Conservation (phyloP, 495 filamentous ascomycete genomes). For the Hypoxylon trugodes region DNA sequence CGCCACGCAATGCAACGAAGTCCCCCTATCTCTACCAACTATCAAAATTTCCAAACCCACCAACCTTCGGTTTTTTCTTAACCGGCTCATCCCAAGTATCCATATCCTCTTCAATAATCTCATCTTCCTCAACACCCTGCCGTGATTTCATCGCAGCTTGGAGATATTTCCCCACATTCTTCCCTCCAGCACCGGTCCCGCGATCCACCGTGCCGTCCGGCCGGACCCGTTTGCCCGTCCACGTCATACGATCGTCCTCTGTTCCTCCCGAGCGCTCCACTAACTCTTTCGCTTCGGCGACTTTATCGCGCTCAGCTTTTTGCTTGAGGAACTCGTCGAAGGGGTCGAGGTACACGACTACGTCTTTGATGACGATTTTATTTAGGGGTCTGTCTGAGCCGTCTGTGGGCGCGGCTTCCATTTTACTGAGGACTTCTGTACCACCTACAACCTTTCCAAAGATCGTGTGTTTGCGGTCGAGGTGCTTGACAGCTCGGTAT, state of each 20-base stretch:
- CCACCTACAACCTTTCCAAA: constrained; percentile 88
- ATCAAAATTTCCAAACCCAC: constrained; percentile 96
- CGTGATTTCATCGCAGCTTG: constrained; percentile 64
- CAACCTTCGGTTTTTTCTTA: constrained; percentile 81
- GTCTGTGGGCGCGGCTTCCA: constrained; percentile 78
- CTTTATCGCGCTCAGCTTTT: constrained; percentile 59
- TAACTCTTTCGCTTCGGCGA: constrained; percentile 61
- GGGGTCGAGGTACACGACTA: constrained; percentile 90
- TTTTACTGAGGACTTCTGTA: constrained; percentile 70
- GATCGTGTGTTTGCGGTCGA: constrained; percentile 96
- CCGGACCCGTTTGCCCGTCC: constrained; percentile 87
- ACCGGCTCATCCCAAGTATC: constrained; percentile 70
- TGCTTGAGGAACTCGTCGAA: constrained; percentile 90
- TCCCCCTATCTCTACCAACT: constrained; percentile 65
- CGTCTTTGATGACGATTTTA: constrained; percentile 80
- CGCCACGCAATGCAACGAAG: constrained; percentile 40
- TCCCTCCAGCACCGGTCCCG: constrained; percentile 57
- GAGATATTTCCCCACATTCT: constrained; percentile 82
- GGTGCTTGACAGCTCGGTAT: constrained; percentile 81
- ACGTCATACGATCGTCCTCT: constrained; percentile 86
- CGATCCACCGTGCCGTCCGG: constrained; percentile 62
- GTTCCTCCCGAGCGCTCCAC: constrained; percentile 61
- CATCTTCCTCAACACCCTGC: constrained; percentile 56
- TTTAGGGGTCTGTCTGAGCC: constrained; percentile 73
- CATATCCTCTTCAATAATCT: constrained; percentile 66